Percentiles rank a stretch among this genome's conserved stretches.
phyloP scores from a whole-genome alignment of 2,329 filamentous ascomycete species.

The Sarocladiaceae sp. region DNA sequence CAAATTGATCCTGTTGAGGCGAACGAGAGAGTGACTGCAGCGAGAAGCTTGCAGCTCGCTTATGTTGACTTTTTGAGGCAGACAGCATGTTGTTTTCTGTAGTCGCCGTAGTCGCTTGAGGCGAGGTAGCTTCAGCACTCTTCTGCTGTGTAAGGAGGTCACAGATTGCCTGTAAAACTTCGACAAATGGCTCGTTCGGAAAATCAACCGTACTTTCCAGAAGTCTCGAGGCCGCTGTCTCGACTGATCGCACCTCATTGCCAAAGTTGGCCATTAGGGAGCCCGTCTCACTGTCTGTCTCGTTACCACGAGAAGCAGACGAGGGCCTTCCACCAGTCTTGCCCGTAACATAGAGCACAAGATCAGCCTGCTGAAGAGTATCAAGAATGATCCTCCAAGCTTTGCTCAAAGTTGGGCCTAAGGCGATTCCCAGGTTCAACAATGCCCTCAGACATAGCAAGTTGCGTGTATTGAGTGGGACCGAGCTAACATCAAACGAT shows the following conservation, averaged over 20 bases:
- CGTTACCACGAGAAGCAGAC: slow-evolving; percentile 35
- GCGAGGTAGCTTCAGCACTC: slow-evolving; percentile 13
- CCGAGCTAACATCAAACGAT: slow-evolving; percentile 47
- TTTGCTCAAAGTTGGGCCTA: slow-evolving; percentile 77
- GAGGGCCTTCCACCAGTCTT: slow-evolving; percentile 48
- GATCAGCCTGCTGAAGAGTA: slow-evolving; percentile 86
- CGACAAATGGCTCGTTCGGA: slow-evolving; percentile 71
- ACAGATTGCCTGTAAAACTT: slow-evolving; percentile 71
- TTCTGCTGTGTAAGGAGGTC: slow-evolving; percentile 49
- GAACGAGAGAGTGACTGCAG: slow-evolving; percentile 38
- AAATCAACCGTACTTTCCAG: slow-evolving; percentile 92
- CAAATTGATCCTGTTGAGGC: slow-evolving; percentile 59
- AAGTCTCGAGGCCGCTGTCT: slow-evolving; percentile 76
- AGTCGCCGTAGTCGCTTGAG: slow-evolving; percentile 14
- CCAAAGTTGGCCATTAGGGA: slow-evolving; percentile 61
- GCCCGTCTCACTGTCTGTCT: slow-evolving; percentile 45
- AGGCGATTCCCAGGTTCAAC: slow-evolving; percentile 89
- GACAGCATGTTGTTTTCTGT: slow-evolving; percentile 24
- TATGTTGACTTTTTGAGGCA: slow-evolving; percentile 33
- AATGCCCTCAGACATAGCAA: slow-evolving; percentile 83
- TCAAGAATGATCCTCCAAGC: slow-evolving; percentile 91
- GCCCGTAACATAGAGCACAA: slow-evolving; percentile 65
- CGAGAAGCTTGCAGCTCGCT: slow-evolving; percentile 42
- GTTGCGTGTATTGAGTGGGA: slow-evolving; percentile 77
- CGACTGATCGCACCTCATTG: slow-evolving; percentile 78